Evolutionary conservation across 192 early-diverging fungal species (phyloP).

Genomic region (Coemansia sp.): DNA sequence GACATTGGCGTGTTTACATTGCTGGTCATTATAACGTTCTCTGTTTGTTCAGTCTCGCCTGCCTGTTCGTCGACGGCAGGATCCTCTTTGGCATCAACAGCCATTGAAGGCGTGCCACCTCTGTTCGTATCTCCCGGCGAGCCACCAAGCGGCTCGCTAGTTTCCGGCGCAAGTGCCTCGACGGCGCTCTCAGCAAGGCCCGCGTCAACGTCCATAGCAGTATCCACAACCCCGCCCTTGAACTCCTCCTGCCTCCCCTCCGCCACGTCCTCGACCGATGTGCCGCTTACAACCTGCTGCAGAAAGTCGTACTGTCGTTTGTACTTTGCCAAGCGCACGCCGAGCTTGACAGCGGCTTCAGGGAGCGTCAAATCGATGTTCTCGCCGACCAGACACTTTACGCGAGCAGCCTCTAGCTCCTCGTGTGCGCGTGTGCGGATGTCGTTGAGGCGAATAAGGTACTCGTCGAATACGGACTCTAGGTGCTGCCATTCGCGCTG

Average conservation of each 20-base stretch:
- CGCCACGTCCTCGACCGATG: conserved; percentile 14
- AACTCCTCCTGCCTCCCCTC: background rate
- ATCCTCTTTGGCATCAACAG: background rate
- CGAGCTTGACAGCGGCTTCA: conserved; percentile 27
- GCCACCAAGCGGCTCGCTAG: background rate
- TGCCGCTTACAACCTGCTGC: conserved; percentile 27
- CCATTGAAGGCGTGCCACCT: conserved; percentile 3
- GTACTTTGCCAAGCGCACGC: conserved; percentile 20
- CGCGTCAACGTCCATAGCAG: conserved; percentile 8
- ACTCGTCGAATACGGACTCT: conserved; percentile 47
- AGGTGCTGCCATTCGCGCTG: conserved; percentile 51
- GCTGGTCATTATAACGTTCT: conserved; percentile 4
- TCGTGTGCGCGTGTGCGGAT: conserved; percentile 46
- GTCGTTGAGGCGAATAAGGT: conserved; percentile 43
- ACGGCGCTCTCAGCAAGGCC: background rate
- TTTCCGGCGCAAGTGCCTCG: background rate
- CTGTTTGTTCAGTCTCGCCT: background rate
- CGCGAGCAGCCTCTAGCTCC: conserved; percentile 47
- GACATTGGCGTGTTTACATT: conserved; percentile 23
- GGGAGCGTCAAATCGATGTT: conserved; percentile 44
- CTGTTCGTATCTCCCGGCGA: background rate
- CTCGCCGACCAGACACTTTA: conserved; percentile 38
- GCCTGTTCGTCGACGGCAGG: background rate
- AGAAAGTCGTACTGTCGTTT: conserved; percentile 37
- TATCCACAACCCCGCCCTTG: background rate